Evolutionary conservation across 169 alveolate genomes (phyloP).

Genomic region (Theileria annulata): DNA sequence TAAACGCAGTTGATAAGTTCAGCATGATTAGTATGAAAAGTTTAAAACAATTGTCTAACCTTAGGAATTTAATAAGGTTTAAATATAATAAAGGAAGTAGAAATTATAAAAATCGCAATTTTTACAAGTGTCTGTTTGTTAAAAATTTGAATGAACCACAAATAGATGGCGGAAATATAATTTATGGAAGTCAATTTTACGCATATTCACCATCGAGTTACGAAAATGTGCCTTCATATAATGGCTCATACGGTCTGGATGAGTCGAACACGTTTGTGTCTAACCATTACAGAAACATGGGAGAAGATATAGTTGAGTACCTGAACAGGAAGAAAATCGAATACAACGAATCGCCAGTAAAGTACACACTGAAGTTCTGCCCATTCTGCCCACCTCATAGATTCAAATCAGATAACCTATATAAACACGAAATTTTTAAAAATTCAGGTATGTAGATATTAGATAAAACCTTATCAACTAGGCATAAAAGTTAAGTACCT

Average conservation of each 20-base stretch:
- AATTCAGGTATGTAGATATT: conserved; percentile 49
- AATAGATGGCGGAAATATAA: background rate
- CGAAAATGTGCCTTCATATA: background rate
- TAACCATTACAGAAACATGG: conserved; percentile 70
- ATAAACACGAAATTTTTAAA: conserved; percentile 80
- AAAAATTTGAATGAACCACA: conserved; percentile 13
- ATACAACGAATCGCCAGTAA: conserved; percentile 72
- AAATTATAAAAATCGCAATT: too few species aligned
- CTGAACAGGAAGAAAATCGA: conserved; percentile 76
- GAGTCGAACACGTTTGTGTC: conserved; percentile 76
- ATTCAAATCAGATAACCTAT: conserved; percentile 78
- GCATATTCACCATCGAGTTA: background rate
- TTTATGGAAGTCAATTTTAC: background rate
- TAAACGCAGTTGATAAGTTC: too few species aligned
- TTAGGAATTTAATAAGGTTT: too few species aligned
- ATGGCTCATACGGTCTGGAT: background rate
- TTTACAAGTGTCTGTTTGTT: too few species aligned
- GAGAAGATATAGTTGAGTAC: conserved; percentile 77
- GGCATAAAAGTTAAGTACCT: background rate
- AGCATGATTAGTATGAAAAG: too few species aligned
- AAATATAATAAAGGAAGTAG: too few species aligned
- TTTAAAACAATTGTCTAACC: too few species aligned
- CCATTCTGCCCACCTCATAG: conserved; percentile 85
- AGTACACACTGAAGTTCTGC: conserved; percentile 78
- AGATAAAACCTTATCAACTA: background rate